These are phyloP conservation scores for Eutrema salsugineum DNA, from an alignment of 441 rosid genomes.

Conservation along the genomic window DNA sequence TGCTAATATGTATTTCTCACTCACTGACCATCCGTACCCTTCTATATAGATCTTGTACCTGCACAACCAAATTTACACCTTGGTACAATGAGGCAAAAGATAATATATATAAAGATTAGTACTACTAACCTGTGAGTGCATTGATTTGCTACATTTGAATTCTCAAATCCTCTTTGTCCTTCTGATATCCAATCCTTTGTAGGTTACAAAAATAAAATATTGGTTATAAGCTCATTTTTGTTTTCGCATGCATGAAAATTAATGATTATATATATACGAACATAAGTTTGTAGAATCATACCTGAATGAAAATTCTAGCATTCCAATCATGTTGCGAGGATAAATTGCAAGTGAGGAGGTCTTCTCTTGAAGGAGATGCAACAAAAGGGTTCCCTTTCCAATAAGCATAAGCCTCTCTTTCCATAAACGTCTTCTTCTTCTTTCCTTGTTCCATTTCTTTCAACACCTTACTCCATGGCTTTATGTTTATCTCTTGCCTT, in stretches of 20 bases:
- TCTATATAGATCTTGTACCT: conserved; percentile 84
- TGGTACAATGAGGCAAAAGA: not conserved
- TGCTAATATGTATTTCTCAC: conserved; percentile 79
- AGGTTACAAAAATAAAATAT: not conserved
- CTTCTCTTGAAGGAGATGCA: conserved; percentile 42
- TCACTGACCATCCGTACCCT: conserved; percentile 89
- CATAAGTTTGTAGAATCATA: not conserved
- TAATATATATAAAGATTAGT: not conserved
- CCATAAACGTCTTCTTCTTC: conserved; percentile 46
- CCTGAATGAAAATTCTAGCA: conserved; percentile 67
- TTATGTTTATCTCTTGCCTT: conserved; percentile 84
- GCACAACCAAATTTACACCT: not conserved
- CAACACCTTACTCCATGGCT: conserved; percentile 58
- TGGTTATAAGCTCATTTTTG: not conserved
- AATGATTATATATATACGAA: not conserved
- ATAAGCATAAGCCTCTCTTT: conserved; percentile 72
- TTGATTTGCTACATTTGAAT: conserved; percentile 61
- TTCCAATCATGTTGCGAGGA: conserved; percentile 63
- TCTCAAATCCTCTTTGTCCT: conserved; percentile 53
- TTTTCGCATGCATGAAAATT: not conserved
- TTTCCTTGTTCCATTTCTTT: conserved; percentile 62
- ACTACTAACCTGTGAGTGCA: conserved; percentile 59
- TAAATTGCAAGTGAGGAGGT: conserved; percentile 70
- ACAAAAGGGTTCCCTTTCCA: conserved; percentile 87
- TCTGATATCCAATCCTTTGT: conserved; percentile 72